Evolutionary conservation across 805 yeast genomes (phyloP).

Genomic region (Monosporozyma yasuniensis): DNA sequence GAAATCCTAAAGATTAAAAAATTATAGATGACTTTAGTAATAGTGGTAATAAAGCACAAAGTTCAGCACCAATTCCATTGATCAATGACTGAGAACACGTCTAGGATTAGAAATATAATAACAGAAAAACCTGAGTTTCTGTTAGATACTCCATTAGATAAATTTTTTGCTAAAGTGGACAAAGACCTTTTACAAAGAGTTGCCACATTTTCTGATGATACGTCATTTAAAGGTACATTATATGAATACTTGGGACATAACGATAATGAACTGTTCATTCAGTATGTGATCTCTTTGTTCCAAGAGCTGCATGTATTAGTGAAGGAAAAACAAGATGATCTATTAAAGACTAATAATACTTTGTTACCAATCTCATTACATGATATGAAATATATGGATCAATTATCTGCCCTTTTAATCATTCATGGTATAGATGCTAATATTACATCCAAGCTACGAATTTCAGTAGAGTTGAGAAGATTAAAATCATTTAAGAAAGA

Average conservation of each 20-base stretch:
- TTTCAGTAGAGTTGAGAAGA: conserved; percentile 54
- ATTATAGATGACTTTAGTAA: not conserved
- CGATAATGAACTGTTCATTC: conserved; percentile 16
- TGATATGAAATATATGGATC: conserved; percentile 70
- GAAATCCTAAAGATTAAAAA: not conserved
- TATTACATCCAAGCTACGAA: conserved; percentile 47
- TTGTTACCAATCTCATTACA: conserved; percentile 63
- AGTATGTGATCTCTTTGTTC: conserved; percentile 11
- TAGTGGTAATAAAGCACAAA: too few relatives aligned
- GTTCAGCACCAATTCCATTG: not conserved
- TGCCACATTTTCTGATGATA: not conserved
- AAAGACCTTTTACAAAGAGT: conserved; percentile 12
- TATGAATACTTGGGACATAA: conserved; percentile 11
- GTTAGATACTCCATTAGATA: conserved; percentile 29
- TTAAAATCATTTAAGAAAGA: conserved; percentile 39
- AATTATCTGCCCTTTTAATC: conserved; percentile 53
- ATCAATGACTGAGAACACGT: not conserved
- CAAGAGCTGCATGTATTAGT: conserved; percentile 10
- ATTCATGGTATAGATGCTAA: conserved; percentile 65
- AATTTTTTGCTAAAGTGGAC: conserved; percentile 19
- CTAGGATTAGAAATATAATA: not conserved
- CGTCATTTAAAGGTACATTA: conserved; percentile 1
- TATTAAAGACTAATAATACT: conserved; percentile 11
- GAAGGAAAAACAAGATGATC: conserved; percentile 6
- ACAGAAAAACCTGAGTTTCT: conserved; percentile 25